These are phyloP conservation scores for Pichia nakasei DNA, from an alignment of 805 yeast species.

Conservation along the genomic window DNA sequence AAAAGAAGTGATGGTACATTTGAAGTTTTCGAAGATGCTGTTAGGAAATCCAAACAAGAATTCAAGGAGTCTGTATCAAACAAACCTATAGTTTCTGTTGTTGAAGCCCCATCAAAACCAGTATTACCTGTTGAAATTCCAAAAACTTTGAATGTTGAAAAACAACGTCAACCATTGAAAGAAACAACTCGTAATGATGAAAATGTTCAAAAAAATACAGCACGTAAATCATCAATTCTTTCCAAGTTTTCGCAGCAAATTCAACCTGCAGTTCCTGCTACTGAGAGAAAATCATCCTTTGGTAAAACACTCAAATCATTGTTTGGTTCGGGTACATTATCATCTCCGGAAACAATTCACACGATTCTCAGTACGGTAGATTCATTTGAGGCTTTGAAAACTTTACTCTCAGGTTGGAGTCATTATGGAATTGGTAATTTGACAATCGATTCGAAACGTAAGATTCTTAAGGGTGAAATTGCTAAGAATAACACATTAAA, in stretches of 20 bases:
- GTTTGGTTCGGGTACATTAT: slow-evolving; percentile 21
- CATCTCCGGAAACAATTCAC: slow-evolving; percentile 22
- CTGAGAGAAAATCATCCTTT: slow-evolving; percentile 20
- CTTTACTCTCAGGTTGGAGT: slow-evolving; percentile 59
- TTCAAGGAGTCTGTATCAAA: slow-evolving; percentile 5
- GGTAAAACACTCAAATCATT: slow-evolving; percentile 40
- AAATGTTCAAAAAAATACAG: slow-evolving; percentile 1
- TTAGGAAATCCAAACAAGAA: slow-evolving; percentile 12
- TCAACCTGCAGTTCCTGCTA: slow-evolving; percentile 1
- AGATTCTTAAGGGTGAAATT: slow-evolving; percentile 51
- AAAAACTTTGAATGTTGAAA: slow-evolving; percentile 25
- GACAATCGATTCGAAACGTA: slow-evolving; percentile 32
- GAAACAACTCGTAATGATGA: slow-evolving; percentile 7
- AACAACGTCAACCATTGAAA: slow-evolving; percentile 11
- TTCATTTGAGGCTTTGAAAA: slow-evolving; percentile 54
- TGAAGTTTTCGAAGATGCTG: slow-evolving; percentile 20
- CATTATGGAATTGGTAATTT: slow-evolving; percentile 59
- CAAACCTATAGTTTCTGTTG: background rate
- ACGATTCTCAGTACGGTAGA: slow-evolving; percentile 38
- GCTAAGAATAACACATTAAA: slow-evolving; percentile 54
- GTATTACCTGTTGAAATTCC: background rate
- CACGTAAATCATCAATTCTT: slow-evolving; percentile 27
- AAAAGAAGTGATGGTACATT: slow-evolving; percentile 17
- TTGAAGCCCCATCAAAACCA: background rate
- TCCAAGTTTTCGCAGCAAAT: slow-evolving; percentile 33